phyloP scores from a whole-genome alignment of 163 green algal genomes.

The Prototheca stagnorum region DNA sequence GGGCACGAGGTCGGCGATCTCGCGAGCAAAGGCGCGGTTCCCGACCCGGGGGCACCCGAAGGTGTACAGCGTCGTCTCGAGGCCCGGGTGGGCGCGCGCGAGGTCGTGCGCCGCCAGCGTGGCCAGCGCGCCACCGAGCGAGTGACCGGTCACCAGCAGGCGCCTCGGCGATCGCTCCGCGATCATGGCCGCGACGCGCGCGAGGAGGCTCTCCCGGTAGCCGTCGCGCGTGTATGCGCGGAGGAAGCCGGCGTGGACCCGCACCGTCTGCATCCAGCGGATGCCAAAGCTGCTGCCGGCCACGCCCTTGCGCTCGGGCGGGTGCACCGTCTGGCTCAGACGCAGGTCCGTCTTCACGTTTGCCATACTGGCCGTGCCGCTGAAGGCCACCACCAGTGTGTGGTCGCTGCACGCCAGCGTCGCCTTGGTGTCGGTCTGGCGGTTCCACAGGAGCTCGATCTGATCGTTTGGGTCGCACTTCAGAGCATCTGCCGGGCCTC shows the following conservation, averaged over 20 bases:
- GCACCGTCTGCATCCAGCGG: conserved; percentile 5
- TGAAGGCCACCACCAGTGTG: conserved; percentile 25
- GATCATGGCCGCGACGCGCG: background rate
- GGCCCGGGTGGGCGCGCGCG: background rate
- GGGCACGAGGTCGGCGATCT: conserved; percentile 30
- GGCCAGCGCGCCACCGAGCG: conserved; percentile 39
- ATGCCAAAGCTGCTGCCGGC: background rate
- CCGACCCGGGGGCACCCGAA: conserved; percentile 35
- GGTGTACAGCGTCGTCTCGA: conserved; percentile 1
- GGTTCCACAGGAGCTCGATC: conserved; percentile 23
- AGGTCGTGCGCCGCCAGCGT: conserved; percentile 25
- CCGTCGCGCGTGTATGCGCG: background rate
- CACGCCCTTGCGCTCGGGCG: background rate
- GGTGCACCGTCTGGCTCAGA: conserved; percentile 3
- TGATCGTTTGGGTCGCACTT: conserved; percentile 10
- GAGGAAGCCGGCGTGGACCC: conserved; percentile 4
- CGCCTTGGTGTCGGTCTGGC: conserved; percentile 26
- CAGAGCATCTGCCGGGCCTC: background rate
- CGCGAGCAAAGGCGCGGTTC: conserved; percentile 37
- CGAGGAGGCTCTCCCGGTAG: background rate
- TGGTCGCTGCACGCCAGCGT: background rate
- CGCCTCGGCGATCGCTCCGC: background rate
- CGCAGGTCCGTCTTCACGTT: conserved; percentile 37
- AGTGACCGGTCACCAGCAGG: conserved; percentile 19
- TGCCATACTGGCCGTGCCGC: conserved; percentile 23